A percentile compares a stretch with the other conserved stretches of the same genome.
These are phyloP conservation scores for Bipolaris cookei DNA, from an alignment of 2,329 filamentous ascomycete genomes.

Conservation along the genomic window DNA sequence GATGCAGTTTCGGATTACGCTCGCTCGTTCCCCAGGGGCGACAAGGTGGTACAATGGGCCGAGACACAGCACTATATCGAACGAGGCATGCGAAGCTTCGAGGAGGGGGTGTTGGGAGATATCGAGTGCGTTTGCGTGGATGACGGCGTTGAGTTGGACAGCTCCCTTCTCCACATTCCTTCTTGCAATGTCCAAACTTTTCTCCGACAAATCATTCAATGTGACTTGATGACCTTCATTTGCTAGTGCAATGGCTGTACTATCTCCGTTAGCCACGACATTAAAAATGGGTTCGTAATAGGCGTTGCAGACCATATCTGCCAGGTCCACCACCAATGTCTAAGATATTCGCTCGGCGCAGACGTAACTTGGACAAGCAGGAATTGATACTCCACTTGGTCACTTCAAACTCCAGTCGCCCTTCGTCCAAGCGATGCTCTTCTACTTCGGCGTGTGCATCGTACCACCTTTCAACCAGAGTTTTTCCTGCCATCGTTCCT, in stretches of 20 bases:
- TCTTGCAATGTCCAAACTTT: not conserved
- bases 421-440: slow-evolving; percentile 3
- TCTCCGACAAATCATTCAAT: not conserved
- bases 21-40: not conserved
- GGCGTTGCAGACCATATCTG: not conserved
- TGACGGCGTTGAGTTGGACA: not conserved
- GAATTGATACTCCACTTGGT: not conserved
- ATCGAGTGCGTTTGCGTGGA: slow-evolving; percentile 4
- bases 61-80: not conserved
- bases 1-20: not conserved
- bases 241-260: not conserved
- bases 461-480: slow-evolving; percentile 4
- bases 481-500: not conserved
- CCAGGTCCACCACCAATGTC: slow-evolving; percentile 2
- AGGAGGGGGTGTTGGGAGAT: slow-evolving; percentile 1
- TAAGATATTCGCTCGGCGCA: not conserved
- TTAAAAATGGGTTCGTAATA: not conserved
- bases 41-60: not conserved
- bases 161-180: not conserved
- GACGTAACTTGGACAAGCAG: not conserved
- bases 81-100: not conserved
- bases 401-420: slow-evolving; percentile 4
- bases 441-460: slow-evolving; percentile 2
- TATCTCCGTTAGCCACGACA: not conserved
- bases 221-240: not conserved